phyloP scores from a whole-genome alignment of 371 early-diverging fungal species.

The Rhizopus stolonifer region DNA sequence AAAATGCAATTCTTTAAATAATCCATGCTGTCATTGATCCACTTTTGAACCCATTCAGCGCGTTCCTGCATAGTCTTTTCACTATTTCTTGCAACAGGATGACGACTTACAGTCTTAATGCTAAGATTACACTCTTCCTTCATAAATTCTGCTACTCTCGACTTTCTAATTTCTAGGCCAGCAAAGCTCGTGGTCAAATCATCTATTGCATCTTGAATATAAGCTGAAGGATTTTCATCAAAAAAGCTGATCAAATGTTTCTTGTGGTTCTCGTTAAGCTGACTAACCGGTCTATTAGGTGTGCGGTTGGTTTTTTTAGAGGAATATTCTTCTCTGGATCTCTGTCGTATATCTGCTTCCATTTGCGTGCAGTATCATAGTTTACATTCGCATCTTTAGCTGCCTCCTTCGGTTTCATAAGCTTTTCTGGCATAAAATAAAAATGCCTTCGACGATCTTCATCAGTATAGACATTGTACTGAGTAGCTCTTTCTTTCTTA shows the following conservation, averaged over 20 bases:
- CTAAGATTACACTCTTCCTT: slow-evolving; percentile 7
- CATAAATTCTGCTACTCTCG: slow-evolving; percentile 10
- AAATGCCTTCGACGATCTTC: slow-evolving; percentile 9
- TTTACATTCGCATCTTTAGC: too few species aligned
- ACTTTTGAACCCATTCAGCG: background rate
- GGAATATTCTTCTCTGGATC: too few species aligned
- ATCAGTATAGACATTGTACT: slow-evolving; percentile 17
- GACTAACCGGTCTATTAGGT: too few species aligned
- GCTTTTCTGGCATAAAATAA: too few species aligned
- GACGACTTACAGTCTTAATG: background rate
- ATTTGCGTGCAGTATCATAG: too few species aligned
- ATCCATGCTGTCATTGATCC: slow-evolving; percentile 1
- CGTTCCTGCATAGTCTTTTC: slow-evolving; percentile 3
- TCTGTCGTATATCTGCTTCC: too few species aligned
- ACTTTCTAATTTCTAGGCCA: slow-evolving; percentile 5
- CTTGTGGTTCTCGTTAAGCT: background rate
- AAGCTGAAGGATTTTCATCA: slow-evolving; percentile 6
- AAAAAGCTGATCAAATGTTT: background rate
- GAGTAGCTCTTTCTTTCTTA: slow-evolving; percentile 43
- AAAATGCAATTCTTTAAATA: slow-evolving; percentile 10
- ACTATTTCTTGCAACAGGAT: slow-evolving; percentile 4
- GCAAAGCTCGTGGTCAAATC: background rate
- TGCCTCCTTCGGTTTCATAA: too few species aligned
- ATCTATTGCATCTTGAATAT: background rate
- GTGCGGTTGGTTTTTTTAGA: too few species aligned